These are phyloP conservation scores for Colletotrichum sidae DNA, from an alignment of 2,329 filamentous ascomycete species.

Conservation along the genomic window DNA sequence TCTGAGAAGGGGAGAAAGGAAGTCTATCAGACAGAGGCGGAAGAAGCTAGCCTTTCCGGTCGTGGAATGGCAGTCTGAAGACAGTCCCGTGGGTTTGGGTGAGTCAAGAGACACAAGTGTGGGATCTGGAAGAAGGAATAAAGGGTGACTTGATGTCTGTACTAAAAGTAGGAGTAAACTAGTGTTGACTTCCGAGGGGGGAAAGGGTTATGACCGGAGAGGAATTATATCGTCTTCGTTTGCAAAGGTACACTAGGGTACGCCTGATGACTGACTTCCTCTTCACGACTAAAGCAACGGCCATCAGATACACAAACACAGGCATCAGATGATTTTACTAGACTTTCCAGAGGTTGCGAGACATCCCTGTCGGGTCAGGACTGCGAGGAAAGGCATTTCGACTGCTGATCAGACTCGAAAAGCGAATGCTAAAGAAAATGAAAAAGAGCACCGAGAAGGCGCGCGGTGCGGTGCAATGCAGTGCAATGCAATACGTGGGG, in stretches of 20 bases:
- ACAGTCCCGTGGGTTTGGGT: too few relatives aligned
- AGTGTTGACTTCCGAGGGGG: not conserved
- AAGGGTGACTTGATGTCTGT: slow-evolving; percentile 10
- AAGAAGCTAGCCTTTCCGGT: slow-evolving; percentile 11
- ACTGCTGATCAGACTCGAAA: not conserved
- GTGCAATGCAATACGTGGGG: not conserved
- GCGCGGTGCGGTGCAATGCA: not conserved
- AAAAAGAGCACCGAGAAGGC: not conserved
- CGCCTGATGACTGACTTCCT: too few relatives aligned
- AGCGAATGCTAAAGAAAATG: not conserved
- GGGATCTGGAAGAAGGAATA: not conserved
- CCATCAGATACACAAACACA: too few relatives aligned
- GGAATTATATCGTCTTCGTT: too few relatives aligned
- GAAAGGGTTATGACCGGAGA: too few relatives aligned
- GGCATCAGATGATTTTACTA: too few relatives aligned
- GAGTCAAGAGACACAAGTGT: not conserved
- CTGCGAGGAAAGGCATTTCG: not conserved
- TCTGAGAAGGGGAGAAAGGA: slow-evolving; percentile 14
- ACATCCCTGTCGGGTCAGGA: not conserved
- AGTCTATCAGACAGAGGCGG: slow-evolving; percentile 10
- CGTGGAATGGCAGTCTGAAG: not conserved
- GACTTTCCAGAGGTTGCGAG: too few relatives aligned
- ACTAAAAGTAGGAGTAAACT: too few relatives aligned
- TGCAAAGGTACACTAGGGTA: too few relatives aligned
- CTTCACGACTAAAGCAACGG: too few relatives aligned